phyloP scores from a whole-genome alignment of 139 green algal species.

The Asterochloris erici region DNA sequence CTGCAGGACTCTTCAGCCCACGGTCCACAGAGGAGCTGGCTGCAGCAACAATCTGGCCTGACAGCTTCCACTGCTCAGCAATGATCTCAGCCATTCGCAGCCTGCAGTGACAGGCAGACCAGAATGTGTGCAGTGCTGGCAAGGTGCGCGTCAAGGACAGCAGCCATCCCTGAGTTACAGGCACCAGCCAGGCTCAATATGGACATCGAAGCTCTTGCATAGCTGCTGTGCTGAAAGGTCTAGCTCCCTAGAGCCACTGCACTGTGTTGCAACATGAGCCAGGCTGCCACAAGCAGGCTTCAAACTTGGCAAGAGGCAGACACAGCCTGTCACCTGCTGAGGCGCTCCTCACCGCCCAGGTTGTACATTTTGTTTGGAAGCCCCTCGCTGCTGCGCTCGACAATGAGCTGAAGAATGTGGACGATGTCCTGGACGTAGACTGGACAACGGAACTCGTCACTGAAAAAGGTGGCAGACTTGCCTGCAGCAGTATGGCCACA shows the following conservation, averaged over 20 bases:
- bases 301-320: slow-evolving; percentile 18
- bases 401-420: slow-evolving; percentile 23
- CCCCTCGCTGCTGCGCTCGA: neutral
- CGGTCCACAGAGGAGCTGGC: slow-evolving; percentile 8
- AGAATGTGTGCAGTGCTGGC: neutral
- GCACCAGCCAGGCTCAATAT: neutral
- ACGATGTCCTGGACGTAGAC: slow-evolving; percentile 62
- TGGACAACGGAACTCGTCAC: slow-evolving; percentile 50
- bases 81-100: neutral
- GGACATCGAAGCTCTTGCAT: neutral
- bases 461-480: slow-evolving; percentile 50
- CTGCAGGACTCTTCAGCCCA: slow-evolving; percentile 28
- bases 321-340: slow-evolving; percentile 47
- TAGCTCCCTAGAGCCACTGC: neutral
- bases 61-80: slow-evolving; percentile 1
- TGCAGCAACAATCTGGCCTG: slow-evolving; percentile 1
- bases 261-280: neutral
- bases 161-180: neutral
- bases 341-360: slow-evolving; percentile 55
- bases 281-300: neutral
- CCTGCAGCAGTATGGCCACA: neutral
- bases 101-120: neutral
- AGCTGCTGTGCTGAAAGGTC: neutral
- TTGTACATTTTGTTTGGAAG: slow-evolving; percentile 38
- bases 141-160: neutral